Base-by-base conservation (phyloP, 2,329 filamentous ascomycete species). In the Paradendryphiella salina region DNA sequence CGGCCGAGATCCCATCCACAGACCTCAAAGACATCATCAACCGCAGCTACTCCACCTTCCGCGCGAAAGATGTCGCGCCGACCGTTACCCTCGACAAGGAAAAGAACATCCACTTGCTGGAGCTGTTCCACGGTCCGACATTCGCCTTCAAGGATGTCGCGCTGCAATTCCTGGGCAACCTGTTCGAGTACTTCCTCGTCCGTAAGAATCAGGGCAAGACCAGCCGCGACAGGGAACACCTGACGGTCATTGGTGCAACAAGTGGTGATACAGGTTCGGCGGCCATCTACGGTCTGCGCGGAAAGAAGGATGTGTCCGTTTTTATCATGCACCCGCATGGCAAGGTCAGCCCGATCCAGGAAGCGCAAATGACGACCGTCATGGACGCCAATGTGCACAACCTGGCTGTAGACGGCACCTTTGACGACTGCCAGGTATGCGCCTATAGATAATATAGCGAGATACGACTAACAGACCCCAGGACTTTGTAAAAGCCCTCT, bases 291-390 rank as follows among this genome's bases (percentile, higher is more conserved):
- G 94, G 94, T 48, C 81, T 99, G 46, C 80, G 92, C 42, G 91
- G 92, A 46, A 97, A 97, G 84, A 92, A 96, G 76, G 94, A 99
- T 80, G 89, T 96, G 13, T 95, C 90, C 0, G 89, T 97, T 45
- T 94, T 96, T 77, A 97, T 99, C 70, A 82, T 97, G 66, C 88
- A 93, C 73, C 94, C 94, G 20, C 89, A 94, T 74, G 93, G 91
- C 56, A 88, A 90, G 61, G 88, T 97, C 56, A 91, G 87, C 71
- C 89, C 91, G 11, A 88, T 97, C 50, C 94, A 97, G 74, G 90
- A 97, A 75, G 88, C 89, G 4, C 94, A 97, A 77, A 97, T 97
- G 94, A 96, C 92, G 0, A 96, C 93, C 0, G 89, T 94, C 21
- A 79, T 90, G 33, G 94, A 97, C 72, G 77, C 82, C 52, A 97